phyloP scores from a whole-genome alignment of 129 eudicot species.

The Artemisia tridentata region DNA sequence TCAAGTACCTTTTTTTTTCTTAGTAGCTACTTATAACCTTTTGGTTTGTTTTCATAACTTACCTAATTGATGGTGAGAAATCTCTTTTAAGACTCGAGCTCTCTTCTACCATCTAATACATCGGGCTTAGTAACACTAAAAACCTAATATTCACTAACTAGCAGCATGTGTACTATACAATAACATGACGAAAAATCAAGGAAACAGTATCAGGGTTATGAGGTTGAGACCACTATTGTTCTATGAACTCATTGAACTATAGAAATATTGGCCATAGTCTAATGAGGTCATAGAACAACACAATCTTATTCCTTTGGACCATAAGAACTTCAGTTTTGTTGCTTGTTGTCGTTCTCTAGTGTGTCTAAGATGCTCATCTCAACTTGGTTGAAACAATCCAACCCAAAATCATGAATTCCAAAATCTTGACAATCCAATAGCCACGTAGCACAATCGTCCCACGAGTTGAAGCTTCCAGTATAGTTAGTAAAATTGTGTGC shows the following conservation, averaged over 20 bases:
- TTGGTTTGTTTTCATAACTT: conserved; percentile 20
- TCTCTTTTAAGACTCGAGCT: conserved; percentile 30
- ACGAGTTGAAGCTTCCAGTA: conserved; percentile 31
- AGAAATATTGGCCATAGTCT: background rate
- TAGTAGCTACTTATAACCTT: conserved; percentile 6
- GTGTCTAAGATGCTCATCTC: conserved; percentile 44
- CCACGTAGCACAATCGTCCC: conserved; percentile 74
- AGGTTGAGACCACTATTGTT: conserved; percentile 6
- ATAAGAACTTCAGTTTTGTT: conserved; percentile 28
- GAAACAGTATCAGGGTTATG: background rate
- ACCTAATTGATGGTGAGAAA: conserved; percentile 38
- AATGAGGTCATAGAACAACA: conserved; percentile 14
- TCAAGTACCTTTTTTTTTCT: background rate
- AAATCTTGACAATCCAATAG: conserved; percentile 86
- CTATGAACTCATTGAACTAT: conserved; percentile 15
- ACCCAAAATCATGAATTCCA: conserved; percentile 80
- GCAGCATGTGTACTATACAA: conserved; percentile 28
- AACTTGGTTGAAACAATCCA: conserved; percentile 58
- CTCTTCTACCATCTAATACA: conserved; percentile 32
- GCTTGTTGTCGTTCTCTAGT: conserved; percentile 39
- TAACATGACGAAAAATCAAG: conserved; percentile 9
- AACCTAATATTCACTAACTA: conserved; percentile 29
- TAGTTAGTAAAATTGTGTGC: conserved; percentile 21
- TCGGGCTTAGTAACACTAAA: conserved; percentile 18
- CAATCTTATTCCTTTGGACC: conserved; percentile 15